Evolutionary conservation across 225 moss, liverwort and hornwort genomes (phyloP).

Genomic region (Sphagnum tenellum): DNA sequence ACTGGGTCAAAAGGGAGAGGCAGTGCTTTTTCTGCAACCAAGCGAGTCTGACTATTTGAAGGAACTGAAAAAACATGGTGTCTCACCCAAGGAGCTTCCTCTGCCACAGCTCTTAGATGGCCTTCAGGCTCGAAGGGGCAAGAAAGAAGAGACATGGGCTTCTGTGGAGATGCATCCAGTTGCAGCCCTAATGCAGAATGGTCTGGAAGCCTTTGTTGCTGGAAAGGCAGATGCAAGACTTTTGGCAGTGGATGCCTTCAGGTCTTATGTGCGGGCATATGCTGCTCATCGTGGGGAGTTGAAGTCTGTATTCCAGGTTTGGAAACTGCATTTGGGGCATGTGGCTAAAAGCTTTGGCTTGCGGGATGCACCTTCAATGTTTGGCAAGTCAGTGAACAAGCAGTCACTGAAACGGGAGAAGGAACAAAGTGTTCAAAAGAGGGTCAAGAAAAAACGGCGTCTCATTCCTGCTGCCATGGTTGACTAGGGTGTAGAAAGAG

Average conservation of each 20-base stretch:
- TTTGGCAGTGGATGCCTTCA: constrained; percentile 83
- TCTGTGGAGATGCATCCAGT: constrained; percentile 85
- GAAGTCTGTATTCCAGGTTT: constrained; percentile 88
- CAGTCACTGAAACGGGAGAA: constrained; percentile 51
- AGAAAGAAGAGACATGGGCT: constrained; percentile 30
- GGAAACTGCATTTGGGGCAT: constrained; percentile 87
- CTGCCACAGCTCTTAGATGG: constrained; percentile 58
- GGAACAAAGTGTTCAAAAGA: constrained; percentile 25
- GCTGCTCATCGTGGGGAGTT: constrained; percentile 90
- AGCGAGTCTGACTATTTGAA: constrained; percentile 76
- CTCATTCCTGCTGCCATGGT: constrained; percentile 46
- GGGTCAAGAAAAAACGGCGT: constrained; percentile 45
- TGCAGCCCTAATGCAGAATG: constrained; percentile 77
- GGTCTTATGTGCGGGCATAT: constrained; percentile 90
- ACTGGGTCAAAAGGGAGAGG: constrained; percentile 84
- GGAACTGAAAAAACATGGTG: constrained; percentile 78
- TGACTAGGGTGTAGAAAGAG: constrained; percentile 23
- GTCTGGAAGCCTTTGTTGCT: constrained; percentile 82
- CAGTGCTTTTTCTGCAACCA: constrained; percentile 86
- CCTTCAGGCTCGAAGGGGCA: constrained; percentile 63
- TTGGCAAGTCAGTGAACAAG: constrained; percentile 75
- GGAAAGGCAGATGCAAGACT: constrained; percentile 62
- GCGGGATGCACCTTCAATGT: constrained; percentile 65
- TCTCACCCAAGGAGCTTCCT: constrained; percentile 66
- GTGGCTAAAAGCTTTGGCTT: constrained; percentile 97